Conservation (phyloP, 306 rosid species). For the Parietaria judaica region DNA sequence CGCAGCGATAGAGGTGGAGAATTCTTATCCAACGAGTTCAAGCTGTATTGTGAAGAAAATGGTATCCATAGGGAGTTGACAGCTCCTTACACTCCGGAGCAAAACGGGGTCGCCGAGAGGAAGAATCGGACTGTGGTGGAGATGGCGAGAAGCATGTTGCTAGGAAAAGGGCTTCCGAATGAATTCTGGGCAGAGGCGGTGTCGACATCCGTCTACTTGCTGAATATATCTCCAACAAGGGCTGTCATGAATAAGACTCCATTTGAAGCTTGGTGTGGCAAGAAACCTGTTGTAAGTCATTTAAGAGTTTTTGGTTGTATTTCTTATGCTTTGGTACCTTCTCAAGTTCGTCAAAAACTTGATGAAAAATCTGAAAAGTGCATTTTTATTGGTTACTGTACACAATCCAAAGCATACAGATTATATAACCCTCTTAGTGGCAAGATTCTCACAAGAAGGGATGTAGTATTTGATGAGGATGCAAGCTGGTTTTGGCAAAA, state of each 20-base stretch:
- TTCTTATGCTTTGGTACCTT: no score
- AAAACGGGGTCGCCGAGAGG: background rate
- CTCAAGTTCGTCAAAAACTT: no score
- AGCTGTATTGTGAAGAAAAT: background rate
- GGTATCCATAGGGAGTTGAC: background rate
- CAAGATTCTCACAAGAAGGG: no score
- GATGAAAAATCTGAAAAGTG: no score
- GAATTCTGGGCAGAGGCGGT: background rate
- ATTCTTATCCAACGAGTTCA: slow-evolving; percentile 1
- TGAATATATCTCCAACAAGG: background rate
- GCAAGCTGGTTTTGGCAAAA: no score
- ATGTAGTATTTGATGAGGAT: no score
- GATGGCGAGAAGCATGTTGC: background rate
- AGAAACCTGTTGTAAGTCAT: background rate
- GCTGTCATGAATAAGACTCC: background rate
- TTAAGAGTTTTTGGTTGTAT: no score
- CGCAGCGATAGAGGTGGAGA: slow-evolving; percentile 1
- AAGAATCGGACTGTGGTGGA: background rate
- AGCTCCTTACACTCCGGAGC: background rate
- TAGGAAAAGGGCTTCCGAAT: background rate
- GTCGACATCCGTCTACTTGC: background rate
- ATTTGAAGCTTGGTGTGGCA: background rate
- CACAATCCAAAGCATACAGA: no score
- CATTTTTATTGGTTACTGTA: no score
- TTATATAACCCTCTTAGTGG: no score